Evolutionary conservation across 306 rosid genomes (phyloP), one percentile per base, ranked within the genome.

Genomic region (Benincasa hispida): DNA sequence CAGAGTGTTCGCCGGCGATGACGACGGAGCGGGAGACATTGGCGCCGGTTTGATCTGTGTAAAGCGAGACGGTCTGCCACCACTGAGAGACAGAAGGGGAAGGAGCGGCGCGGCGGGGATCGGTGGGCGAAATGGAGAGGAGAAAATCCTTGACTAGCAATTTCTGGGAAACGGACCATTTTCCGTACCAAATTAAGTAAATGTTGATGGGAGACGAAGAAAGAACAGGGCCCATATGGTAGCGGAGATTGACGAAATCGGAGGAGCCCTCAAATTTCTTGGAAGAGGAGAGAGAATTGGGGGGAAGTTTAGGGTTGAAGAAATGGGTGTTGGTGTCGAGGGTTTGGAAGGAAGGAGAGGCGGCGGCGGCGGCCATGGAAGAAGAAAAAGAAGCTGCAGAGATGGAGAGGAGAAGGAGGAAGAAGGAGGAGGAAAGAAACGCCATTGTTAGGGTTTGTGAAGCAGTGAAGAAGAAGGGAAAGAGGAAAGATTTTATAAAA

Each of bases 201-300:
- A 91, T 80, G 61, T 93, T 91, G 82, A 93, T 90, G 12, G 97
- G 97, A 24, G 87, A 65, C 28, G 88, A 87, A 14, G 97, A 90
- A 1, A 93, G 87, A 0, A 93, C 96, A 0, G 98, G 98, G 13
- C 98, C 98, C 98, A 93, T 93, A 82, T 93, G 98, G 89, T 93
- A 93, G 0, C 86, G 90, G 50, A 93, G 97, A 9, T 82, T 72
- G 0, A 93, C 93, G 1, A 93, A 79, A 60, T 93, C 88, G 5
- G 98, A 91, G 10, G 97, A 90, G 5, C 98, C 98, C 74, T 93
- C 97, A 76, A 80, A 90, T 13, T 84, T 85, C 80, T 91, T 93
- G 0, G 96, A 90, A 18, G 98, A 82, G 92, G 97, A 83, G 18
- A 91, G 57, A 87, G 86, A 62, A 74, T 83, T 0, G 88, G 98